Conservation (phyloP, 2,329 filamentous ascomycete genomes). For the Daldinia sp. region DNA sequence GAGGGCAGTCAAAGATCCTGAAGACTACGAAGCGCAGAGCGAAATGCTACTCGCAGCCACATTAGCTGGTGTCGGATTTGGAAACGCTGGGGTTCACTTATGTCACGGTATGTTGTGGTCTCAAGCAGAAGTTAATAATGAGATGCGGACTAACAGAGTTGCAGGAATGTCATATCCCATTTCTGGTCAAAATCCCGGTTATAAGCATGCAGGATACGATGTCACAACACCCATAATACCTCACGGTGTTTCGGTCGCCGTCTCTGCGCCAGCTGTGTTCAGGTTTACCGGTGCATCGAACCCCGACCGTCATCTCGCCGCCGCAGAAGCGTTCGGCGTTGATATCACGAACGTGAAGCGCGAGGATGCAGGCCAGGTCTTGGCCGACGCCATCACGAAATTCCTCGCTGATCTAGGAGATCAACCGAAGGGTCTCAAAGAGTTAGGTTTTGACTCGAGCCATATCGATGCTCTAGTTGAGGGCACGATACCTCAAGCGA, state of each 20-base stretch:
- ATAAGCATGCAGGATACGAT: slow-evolving; percentile 88
- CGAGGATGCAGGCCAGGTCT: slow-evolving; percentile 88
- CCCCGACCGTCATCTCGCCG: slow-evolving; percentile 88
- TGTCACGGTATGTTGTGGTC: slow-evolving; percentile 64
- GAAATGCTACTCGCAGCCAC: slow-evolving; percentile 97
- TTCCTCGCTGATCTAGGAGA: slow-evolving; percentile 89
- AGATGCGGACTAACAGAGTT: slow-evolving; percentile 8
- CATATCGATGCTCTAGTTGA: slow-evolving; percentile 89
- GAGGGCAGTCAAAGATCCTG: slow-evolving; percentile 85
- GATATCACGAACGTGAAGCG: slow-evolving; percentile 89
- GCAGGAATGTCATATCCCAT: slow-evolving; percentile 96
- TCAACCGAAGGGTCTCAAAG: slow-evolving; percentile 87
- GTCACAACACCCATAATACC: slow-evolving; percentile 85
- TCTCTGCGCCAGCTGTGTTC: slow-evolving; percentile 94
- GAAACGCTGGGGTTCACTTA: slow-evolving; percentile 94
- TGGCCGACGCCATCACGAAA: slow-evolving; percentile 82
- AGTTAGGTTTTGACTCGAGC: slow-evolving; percentile 79
- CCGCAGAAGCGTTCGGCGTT: slow-evolving; percentile 90
- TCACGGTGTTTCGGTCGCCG: slow-evolving; percentile 94
- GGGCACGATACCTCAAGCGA: slow-evolving; percentile 90
- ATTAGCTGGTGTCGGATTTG: slow-evolving; percentile 94
- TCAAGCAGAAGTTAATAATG: neutral
- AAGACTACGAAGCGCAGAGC: slow-evolving; percentile 91
- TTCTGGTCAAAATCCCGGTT: slow-evolving; percentile 92
- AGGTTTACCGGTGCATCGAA: slow-evolving; percentile 92